Conservation (phyloP, 148 eudicot genomes). For the Pouteria glomerata region DNA sequence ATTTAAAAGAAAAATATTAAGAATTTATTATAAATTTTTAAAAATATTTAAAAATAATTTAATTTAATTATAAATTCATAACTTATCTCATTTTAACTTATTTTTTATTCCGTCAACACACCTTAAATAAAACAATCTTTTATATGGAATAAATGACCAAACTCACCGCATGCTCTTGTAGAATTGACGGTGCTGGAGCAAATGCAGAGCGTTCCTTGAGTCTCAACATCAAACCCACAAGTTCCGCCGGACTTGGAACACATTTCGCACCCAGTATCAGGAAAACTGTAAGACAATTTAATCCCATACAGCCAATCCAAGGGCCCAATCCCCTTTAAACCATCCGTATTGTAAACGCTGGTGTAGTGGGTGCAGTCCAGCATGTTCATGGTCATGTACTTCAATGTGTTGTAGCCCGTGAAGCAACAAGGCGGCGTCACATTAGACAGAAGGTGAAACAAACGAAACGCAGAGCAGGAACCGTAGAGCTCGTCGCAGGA, state of each 20-base stretch:
- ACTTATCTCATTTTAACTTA: too few species aligned
- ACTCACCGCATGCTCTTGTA: slow-evolving; percentile 78
- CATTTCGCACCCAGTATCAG: slow-evolving; percentile 74
- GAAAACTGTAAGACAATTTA: slow-evolving; percentile 58
- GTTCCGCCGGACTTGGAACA: slow-evolving; percentile 69
- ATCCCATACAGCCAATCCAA: slow-evolving; percentile 89
- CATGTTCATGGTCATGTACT: slow-evolving; percentile 82
- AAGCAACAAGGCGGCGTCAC: slow-evolving; percentile 72
- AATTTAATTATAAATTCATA: too few species aligned
- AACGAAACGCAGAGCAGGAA: slow-evolving; percentile 61
- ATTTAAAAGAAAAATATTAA: too few species aligned
- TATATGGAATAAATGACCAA: neutral
- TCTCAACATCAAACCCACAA: slow-evolving; percentile 83
- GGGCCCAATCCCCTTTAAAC: slow-evolving; percentile 49
- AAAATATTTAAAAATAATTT: too few species aligned
- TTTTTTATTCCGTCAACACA: too few species aligned
- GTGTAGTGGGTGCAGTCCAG: slow-evolving; percentile 86
- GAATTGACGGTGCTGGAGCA: slow-evolving; percentile 60
- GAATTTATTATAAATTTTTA: too few species aligned
- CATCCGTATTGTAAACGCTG: slow-evolving; percentile 51
- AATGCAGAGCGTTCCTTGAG: slow-evolving; percentile 62
- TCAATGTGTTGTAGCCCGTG: slow-evolving; percentile 65
- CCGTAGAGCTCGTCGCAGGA: slow-evolving; percentile 76
- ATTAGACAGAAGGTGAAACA: slow-evolving; percentile 35
- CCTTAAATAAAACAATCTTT: neutral